A percentile compares a stretch with the other conserved stretches of the same genome.
phyloP scores from a whole-genome alignment of 2,329 filamentous ascomycete genomes.

The Bertia moriformis region DNA sequence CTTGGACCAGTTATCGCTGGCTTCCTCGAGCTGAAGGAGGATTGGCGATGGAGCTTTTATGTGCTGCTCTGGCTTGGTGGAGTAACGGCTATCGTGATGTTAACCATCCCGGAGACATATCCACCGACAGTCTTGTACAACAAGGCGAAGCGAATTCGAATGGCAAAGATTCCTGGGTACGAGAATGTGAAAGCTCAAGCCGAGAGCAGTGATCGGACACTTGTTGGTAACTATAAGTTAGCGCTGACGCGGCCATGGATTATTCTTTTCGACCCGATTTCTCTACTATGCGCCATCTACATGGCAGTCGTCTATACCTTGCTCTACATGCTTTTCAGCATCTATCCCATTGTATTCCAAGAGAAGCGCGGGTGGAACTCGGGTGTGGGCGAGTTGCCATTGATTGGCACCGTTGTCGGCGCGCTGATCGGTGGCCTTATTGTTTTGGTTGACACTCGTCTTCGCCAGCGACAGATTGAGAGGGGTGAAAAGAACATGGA shows the following conservation, averaged over 20 bases:
- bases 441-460: conserved; percentile 22
- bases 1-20: conserved; percentile 38
- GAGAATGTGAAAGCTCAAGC: conserved; percentile 32
- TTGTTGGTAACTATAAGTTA: conserved; percentile 30
- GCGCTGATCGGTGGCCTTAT: conserved; percentile 15
- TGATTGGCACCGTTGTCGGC: conserved; percentile 33
- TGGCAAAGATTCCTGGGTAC: conserved; percentile 30
- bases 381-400: conserved; percentile 30
- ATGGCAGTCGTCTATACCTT: conserved; percentile 35
- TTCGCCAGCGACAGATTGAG: conserved; percentile 10
- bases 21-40: conserved; percentile 37
- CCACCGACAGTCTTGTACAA: conserved; percentile 30
- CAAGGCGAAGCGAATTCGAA: conserved; percentile 35
- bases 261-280: conserved; percentile 37
- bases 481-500: conserved; percentile 10
- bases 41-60: conserved; percentile 39
- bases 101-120: conserved; percentile 44
- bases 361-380: conserved; percentile 35
- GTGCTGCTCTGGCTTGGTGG: conserved; percentile 27
- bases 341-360: conserved; percentile 39
- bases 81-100: conserved; percentile 25
- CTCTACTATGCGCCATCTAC: conserved; percentile 33
- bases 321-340: conserved; percentile 42
- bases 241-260: conserved; percentile 36
- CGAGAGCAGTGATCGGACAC: conserved; percentile 26